These are phyloP conservation scores for Aciculosporium take DNA, from an alignment of 2,329 filamentous ascomycete genomes.

Conservation along the genomic window DNA sequence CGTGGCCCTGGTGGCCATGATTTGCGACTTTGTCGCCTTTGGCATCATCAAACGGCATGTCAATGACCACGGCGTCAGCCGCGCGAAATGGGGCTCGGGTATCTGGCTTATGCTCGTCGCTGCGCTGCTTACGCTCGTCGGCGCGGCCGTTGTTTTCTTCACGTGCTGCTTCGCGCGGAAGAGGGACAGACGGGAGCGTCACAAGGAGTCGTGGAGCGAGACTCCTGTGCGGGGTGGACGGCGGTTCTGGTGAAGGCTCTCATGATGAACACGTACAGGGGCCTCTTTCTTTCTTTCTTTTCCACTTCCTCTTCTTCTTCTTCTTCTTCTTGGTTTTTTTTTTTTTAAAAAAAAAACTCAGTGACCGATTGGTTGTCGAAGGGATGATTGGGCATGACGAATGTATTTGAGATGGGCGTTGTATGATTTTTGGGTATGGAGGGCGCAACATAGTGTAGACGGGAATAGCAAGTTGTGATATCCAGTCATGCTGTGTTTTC, in stretches of 20 bases:
- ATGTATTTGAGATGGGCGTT: too few species aligned
- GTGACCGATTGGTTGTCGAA: too few species aligned
- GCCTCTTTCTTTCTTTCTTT: too few species aligned
- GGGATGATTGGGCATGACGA: too few species aligned
- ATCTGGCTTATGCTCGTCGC: conserved; percentile 46
- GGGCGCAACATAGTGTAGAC: too few species aligned
- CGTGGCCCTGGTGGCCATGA: conserved; percentile 32
- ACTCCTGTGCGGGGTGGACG: conserved; percentile 4
- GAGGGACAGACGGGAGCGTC: conserved; percentile 14
- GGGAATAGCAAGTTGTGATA: too few species aligned
- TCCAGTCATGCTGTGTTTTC: too few species aligned
- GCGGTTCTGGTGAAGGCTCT: conserved; percentile 12
- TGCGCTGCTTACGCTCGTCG: conserved; percentile 40
- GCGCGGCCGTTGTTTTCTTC: conserved; percentile 42
- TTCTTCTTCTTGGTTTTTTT: too few species aligned
- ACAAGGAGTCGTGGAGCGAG: conserved; percentile 13
- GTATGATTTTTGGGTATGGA: too few species aligned
- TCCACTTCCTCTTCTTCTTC: too few species aligned
- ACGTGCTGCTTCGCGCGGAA: conserved; percentile 43
- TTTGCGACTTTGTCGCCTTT: conserved; percentile 45
- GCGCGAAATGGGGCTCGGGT: conserved; percentile 36
- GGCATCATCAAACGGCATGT: conserved; percentile 37
- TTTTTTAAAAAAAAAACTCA: too few species aligned
- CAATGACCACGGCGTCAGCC: conserved; percentile 31
- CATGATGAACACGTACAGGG: too few species aligned